These are phyloP conservation scores for Tetrahymena borealis DNA, from an alignment of 73 alveolate genomes.

Conservation along the genomic window DNA sequence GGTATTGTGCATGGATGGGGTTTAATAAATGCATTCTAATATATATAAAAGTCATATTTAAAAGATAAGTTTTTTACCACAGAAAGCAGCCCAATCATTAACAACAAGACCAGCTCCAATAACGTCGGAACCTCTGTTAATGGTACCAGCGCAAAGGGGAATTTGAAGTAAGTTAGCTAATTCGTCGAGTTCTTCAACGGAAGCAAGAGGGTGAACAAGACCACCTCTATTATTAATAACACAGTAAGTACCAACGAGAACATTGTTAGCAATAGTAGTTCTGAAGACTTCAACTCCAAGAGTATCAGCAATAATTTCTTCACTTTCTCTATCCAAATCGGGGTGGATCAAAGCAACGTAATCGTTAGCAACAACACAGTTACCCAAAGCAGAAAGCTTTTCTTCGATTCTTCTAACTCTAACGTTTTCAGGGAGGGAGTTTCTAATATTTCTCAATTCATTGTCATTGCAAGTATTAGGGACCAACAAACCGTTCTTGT, in stretches of 20 bases:
- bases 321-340: slow-evolving; percentile 97
- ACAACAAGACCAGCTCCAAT: slow-evolving; percentile 96
- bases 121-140: slow-evolving; percentile 96
- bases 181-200: slow-evolving; percentile 95
- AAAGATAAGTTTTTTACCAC: slow-evolving; percentile 42
- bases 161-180: slow-evolving; percentile 80
- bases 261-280: slow-evolving; percentile 93
- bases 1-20: too few species aligned
- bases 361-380: slow-evolving; percentile 94
- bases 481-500: slow-evolving; percentile 91
- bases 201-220: slow-evolving; percentile 94
- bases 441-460: slow-evolving; percentile 84
- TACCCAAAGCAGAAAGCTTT: slow-evolving; percentile 95
- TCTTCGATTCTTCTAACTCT: slow-evolving; percentile 94
- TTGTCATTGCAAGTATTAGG: slow-evolving; percentile 96
- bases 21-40: too few species aligned
- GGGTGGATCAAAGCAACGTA: slow-evolving; percentile 98
- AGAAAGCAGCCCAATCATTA: slow-evolving; percentile 97
- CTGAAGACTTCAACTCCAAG: slow-evolving; percentile 97
- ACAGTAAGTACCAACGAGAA: slow-evolving; percentile 95
- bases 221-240: slow-evolving; percentile 91
- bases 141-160: slow-evolving; percentile 98
- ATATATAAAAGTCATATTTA: too few species aligned
- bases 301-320: slow-evolving; percentile 94
- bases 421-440: slow-evolving; percentile 90